These are phyloP conservation scores for Malus hybrid DNA, from an alignment of 331 rosid species.

Conservation along the genomic window DNA sequence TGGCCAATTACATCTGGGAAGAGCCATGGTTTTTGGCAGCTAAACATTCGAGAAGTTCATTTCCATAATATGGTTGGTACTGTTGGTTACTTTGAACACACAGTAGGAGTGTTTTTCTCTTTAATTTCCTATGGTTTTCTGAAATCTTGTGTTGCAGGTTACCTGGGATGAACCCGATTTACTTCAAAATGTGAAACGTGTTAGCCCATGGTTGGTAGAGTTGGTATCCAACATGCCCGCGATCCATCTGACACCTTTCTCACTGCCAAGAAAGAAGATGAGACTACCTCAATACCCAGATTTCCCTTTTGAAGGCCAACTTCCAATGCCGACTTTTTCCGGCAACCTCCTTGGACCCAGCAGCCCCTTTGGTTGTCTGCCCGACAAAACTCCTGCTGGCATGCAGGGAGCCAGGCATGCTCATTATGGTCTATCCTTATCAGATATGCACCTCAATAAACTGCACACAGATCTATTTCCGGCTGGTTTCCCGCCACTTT, in stretches of 20 bases:
- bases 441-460: conserved; percentile 66
- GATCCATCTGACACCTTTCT: conserved; percentile 62
- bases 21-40: not conserved
- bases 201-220: conserved; percentile 93
- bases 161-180: conserved; percentile 95
- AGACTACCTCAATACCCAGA: conserved; percentile 63
- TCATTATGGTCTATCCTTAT: conserved; percentile 59
- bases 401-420: conserved; percentile 99
- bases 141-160: conserved; percentile 43
- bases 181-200: conserved; percentile 80
- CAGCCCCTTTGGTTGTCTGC: conserved; percentile 51
- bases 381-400: conserved; percentile 97
- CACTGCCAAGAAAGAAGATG: conserved; percentile 76
- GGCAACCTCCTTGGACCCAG: conserved; percentile 38
- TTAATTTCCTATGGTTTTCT: conserved; percentile 9
- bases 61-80: not conserved
- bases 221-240: conserved; percentile 72
- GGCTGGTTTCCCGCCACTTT: conserved; percentile 41
- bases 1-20: not conserved
- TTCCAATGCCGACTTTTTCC: conserved; percentile 48
- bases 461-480: conserved; percentile 58
- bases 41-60: not conserved
- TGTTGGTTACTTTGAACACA: not conserved
- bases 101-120: not conserved
- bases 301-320: conserved; percentile 48